Percentiles rank a stretch among this genome's conserved stretches.
Conservation (phyloP, 2,329 filamentous ascomycete genomes). For the Penicillium sp. region DNA sequence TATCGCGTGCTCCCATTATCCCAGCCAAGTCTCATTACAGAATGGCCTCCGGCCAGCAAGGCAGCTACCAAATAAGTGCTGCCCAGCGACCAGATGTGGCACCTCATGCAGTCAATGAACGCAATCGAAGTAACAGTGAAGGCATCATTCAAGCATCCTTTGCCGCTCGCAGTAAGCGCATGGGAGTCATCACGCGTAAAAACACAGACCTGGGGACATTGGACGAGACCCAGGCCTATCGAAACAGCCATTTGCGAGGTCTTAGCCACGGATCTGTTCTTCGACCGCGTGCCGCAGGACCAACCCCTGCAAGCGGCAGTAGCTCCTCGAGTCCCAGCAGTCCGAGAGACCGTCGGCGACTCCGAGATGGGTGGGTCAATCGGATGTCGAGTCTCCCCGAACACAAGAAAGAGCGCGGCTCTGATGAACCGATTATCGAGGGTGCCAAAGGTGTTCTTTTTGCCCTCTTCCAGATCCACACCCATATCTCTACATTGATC, state of each 20-base stretch:
- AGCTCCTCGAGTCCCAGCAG: constrained; percentile 47
- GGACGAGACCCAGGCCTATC: constrained; percentile 52
- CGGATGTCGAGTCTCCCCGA: constrained; percentile 58
- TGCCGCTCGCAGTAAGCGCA: constrained; percentile 54
- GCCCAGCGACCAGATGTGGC: constrained; percentile 70
- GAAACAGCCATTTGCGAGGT: constrained; percentile 55
- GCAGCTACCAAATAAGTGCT: constrained; percentile 40
- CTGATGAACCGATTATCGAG: constrained; percentile 53
- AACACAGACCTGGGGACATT: constrained; percentile 54
- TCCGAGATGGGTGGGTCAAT: constrained; percentile 47
- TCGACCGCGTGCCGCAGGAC: constrained; percentile 35
- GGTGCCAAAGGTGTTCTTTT: constrained; percentile 56
- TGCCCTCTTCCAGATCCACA: constrained; percentile 53
- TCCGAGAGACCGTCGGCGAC: constrained; percentile 42
- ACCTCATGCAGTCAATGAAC: constrained; percentile 61
- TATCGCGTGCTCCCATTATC: constrained; percentile 69
- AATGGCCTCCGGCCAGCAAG: constrained; percentile 44
- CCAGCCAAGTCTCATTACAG: constrained; percentile 79
- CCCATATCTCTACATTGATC: constrained; percentile 47
- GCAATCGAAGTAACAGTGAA: constrained; percentile 61
- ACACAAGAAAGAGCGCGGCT: constrained; percentile 50
- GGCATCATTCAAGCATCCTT: constrained; percentile 52
- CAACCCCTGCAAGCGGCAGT: constrained; percentile 30
- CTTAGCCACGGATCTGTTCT: constrained; percentile 58
- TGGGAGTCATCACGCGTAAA: constrained; percentile 60